Conservation (phyloP, 345 rosid species). For the Dipteronia dyeriana region DNA sequence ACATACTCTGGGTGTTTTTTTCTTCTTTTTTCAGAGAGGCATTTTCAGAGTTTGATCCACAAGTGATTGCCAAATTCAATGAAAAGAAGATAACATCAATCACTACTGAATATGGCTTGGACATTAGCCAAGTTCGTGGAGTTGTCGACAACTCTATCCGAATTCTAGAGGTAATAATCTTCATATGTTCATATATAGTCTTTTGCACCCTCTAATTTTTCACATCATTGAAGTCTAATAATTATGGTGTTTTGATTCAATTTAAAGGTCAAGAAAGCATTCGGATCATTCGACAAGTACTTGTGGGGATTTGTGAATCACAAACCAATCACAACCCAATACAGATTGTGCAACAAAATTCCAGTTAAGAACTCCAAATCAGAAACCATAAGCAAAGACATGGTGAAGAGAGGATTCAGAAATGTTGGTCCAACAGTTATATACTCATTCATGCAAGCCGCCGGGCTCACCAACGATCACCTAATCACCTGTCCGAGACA, state of each 20-base stretch:
- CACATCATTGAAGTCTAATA: background rate
- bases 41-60: slow-evolving; percentile 60
- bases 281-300: slow-evolving; percentile 59
- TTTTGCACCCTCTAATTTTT: background rate
- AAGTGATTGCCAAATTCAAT: slow-evolving; percentile 42
- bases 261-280: slow-evolving; percentile 47
- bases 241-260: background rate
- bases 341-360: slow-evolving; percentile 54
- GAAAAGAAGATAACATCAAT: slow-evolving; percentile 55
- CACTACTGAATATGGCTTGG: slow-evolving; percentile 46
- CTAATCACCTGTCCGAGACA: slow-evolving; percentile 65
- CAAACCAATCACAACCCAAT: slow-evolving; percentile 45
- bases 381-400: slow-evolving; percentile 66
- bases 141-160: slow-evolving; percentile 53
- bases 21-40: slow-evolving; percentile 44
- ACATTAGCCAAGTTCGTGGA: slow-evolving; percentile 54
- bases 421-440: slow-evolving; percentile 65
- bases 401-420: slow-evolving; percentile 65
- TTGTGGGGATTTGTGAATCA: slow-evolving; percentile 60
- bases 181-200: background rate
- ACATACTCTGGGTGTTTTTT: too few species aligned
- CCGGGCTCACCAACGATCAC: slow-evolving; percentile 64
- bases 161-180: slow-evolving; percentile 47
- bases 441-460: slow-evolving; percentile 73
- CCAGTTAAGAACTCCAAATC: slow-evolving; percentile 73